These are phyloP conservation scores for Stylosanthes scabra DNA, from an alignment of 331 rosid species.

Conservation along the genomic window DNA sequence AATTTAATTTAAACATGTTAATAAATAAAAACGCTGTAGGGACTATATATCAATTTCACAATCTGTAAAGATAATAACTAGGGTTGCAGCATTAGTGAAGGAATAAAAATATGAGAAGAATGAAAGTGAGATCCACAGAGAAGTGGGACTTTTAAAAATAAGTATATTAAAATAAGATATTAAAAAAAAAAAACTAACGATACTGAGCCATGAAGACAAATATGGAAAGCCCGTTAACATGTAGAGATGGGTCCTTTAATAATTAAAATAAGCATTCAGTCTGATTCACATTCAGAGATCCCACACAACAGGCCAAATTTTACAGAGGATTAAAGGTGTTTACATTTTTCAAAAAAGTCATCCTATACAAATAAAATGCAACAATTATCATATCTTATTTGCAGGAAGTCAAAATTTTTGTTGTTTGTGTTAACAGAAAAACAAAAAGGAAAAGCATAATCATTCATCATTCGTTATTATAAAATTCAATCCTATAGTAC, in stretches of 20 bases:
- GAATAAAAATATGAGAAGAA: background rate
- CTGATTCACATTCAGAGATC: conserved; percentile 40
- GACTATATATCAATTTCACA: background rate
- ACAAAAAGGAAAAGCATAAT: no score
- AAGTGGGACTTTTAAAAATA: background rate
- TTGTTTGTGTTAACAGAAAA: background rate
- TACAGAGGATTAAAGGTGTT: background rate
- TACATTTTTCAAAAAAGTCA: conserved; percentile 14
- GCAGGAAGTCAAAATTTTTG: conserved; percentile 16
- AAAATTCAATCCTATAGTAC: no score
- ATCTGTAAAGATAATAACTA: background rate
- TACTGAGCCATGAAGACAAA: background rate
- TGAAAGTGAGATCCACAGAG: background rate
- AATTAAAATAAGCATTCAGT: conserved; percentile 45
- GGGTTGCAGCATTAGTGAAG: conserved; percentile 1
- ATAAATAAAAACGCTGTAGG: background rate
- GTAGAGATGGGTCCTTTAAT: conserved; percentile 34
- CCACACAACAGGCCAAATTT: conserved; percentile 34
- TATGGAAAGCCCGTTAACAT: background rate
- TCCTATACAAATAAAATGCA: background rate
- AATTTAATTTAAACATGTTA: no score
- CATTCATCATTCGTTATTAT: no score
- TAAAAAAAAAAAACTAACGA: background rate
- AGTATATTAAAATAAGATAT: no score
- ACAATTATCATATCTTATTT: conserved; percentile 3